These are phyloP conservation scores for Eimeria praecox DNA, from an alignment of 169 alveolate genomes.

Conservation along the genomic window DNA sequence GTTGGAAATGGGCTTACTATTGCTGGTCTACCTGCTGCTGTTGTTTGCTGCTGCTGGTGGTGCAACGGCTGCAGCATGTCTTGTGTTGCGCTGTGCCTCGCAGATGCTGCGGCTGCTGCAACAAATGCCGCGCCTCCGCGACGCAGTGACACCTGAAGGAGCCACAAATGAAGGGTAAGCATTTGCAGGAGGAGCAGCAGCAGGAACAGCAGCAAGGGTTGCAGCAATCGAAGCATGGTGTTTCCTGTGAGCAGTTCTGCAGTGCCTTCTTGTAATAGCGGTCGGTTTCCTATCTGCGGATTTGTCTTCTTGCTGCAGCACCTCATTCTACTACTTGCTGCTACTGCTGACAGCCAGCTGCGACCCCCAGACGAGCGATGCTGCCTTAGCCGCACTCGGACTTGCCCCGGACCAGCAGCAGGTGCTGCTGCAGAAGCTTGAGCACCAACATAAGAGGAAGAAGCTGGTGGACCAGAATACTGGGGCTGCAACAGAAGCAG, in stretches of 20 bases:
- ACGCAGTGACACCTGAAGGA: slow-evolving; percentile 70
- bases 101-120: slow-evolving; percentile 75
- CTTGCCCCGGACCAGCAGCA: slow-evolving; percentile 37
- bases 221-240: not conserved
- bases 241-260: not conserved
- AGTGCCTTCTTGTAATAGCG: not conserved
- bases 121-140: slow-evolving; percentile 58
- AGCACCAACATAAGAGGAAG: slow-evolving; percentile 13
- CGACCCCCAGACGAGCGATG: slow-evolving; percentile 40
- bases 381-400: slow-evolving; percentile 46
- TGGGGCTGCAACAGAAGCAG: slow-evolving; percentile 51
- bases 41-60: slow-evolving; percentile 27
- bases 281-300: not conserved
- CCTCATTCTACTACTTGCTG: slow-evolving; percentile 46
- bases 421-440: slow-evolving; percentile 47
- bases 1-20: not conserved
- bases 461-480: not conserved
- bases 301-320: not conserved
- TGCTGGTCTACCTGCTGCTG: not conserved
- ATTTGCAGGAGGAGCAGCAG: not conserved
- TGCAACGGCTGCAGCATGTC: not conserved
- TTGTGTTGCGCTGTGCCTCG: not conserved
- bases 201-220: not conserved
- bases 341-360: slow-evolving; percentile 72
- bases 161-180: slow-evolving; percentile 46